Conservation (phyloP, 768 basidiomycete genomes). For the Lanmaoa pseudosensibilis region DNA sequence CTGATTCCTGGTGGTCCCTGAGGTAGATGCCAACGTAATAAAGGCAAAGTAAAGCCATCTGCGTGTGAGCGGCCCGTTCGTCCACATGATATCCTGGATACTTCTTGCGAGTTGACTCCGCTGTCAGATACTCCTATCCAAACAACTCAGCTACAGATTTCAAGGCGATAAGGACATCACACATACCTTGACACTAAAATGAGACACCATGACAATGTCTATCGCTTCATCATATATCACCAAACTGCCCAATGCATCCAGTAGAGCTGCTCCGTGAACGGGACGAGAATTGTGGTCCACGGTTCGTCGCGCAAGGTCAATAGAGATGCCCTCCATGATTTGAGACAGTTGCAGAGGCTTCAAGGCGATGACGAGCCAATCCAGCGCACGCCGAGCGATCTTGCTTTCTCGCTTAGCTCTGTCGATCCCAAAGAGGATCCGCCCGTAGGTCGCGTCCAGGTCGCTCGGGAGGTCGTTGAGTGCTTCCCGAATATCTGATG, state of each 20-base stretch:
- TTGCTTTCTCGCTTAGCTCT: background rate
- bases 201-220: constrained; percentile 3
- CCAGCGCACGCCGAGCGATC: background rate
- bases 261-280: background rate
- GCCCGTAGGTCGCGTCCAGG: constrained; percentile 1
- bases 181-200: constrained; percentile 9
- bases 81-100: background rate
- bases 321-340: constrained; percentile 2
- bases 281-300: background rate
- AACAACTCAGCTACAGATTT: background rate
- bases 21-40: background rate
- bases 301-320: background rate
- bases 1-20: background rate
- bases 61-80: background rate
- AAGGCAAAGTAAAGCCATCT: background rate
- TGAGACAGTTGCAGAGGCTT: background rate
- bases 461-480: background rate
- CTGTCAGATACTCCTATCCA: constrained; percentile 6
- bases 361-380: constrained; percentile 4
- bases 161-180: rapidly evolving
- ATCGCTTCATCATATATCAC: constrained; percentile 2
- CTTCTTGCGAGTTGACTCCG: background rate
- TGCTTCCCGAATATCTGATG: background rate
- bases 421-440: background rate
- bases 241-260: constrained; percentile 5